These are phyloP conservation scores for Aureobasidium sp. DNA, from an alignment of 2,329 filamentous ascomycete genomes.

Conservation along the genomic window DNA sequence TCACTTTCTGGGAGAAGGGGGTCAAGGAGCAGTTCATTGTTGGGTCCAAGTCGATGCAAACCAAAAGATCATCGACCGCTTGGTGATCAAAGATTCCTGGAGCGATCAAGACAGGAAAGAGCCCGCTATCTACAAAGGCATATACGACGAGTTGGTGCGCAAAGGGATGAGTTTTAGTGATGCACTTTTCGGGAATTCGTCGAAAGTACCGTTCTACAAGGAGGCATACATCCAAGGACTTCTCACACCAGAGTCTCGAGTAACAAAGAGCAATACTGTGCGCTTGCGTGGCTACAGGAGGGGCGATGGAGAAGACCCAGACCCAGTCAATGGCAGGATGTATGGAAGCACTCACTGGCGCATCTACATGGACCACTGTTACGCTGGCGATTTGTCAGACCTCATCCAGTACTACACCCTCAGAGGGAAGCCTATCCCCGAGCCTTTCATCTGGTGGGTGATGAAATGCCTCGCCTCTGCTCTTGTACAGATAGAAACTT, in stretches of 20 bases:
- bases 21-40: not conserved
- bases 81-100: constrained; percentile 2
- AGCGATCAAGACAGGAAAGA: not conserved
- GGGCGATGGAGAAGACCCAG: not conserved
- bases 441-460: not conserved
- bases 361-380: not conserved
- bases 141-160: not conserved
- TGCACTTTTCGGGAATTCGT: no score
- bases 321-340: no score
- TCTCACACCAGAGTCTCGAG: not conserved
- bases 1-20: not conserved
- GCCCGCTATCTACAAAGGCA: not conserved
- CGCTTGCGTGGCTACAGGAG: not conserved
- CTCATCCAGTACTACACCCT: not conserved
- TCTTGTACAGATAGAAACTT: not conserved
- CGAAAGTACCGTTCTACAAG: not conserved
- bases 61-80: not conserved
- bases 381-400: not conserved
- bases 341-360: not conserved
- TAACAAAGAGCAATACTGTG: not conserved
- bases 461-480: not conserved
- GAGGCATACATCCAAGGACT: not conserved
- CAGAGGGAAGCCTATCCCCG: not conserved
- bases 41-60: not conserved
- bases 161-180: not conserved